Percentiles rank a stretch among this genome's conserved stretches.
Conservation (phyloP, 2,329 filamentous ascomycete genomes). For the Phaeosphaeriaceae sp. region DNA sequence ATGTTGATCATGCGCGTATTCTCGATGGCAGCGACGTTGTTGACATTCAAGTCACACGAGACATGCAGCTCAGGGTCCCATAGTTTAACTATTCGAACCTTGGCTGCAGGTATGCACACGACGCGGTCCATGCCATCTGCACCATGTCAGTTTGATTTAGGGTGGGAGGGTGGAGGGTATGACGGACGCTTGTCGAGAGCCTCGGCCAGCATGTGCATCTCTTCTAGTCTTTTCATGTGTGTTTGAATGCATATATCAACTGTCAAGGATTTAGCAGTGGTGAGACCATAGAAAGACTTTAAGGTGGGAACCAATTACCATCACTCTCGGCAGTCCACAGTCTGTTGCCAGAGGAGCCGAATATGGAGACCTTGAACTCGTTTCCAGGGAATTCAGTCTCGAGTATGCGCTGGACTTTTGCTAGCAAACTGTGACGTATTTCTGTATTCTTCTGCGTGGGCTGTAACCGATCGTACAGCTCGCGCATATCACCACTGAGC, state of each 20-base stretch:
- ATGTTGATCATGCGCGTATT: constrained; percentile 98
- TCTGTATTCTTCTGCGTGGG: constrained; percentile 80
- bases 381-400: constrained; percentile 91
- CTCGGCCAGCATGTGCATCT: constrained; percentile 88
- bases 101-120: constrained; percentile 91
- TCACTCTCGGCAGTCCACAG: constrained; percentile 96
- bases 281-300: not conserved
- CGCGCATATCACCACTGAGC: constrained; percentile 81
- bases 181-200: constrained; percentile 81
- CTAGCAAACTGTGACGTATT: constrained; percentile 76
- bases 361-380: constrained; percentile 88
- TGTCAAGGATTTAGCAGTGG: constrained; percentile 50
- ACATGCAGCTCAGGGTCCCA: constrained; percentile 93
- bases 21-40: constrained; percentile 92
- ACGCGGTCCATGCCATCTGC: constrained; percentile 95
- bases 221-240: constrained; percentile 82
- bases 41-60: constrained; percentile 98
- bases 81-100: constrained; percentile 97
- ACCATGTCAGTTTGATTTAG: constrained; percentile 39
- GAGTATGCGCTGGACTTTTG: constrained; percentile 85
- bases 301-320: constrained; percentile 61
- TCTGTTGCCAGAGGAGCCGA: constrained; percentile 97
- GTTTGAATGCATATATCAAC: constrained; percentile 99
- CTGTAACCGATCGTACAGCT: constrained; percentile 83
- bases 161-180: not conserved